Evolutionary conservation across 139 green algal genomes (phyloP), one percentile per base, ranked within the genome.

Genomic region (Monoraphidium neglectum): DNA sequence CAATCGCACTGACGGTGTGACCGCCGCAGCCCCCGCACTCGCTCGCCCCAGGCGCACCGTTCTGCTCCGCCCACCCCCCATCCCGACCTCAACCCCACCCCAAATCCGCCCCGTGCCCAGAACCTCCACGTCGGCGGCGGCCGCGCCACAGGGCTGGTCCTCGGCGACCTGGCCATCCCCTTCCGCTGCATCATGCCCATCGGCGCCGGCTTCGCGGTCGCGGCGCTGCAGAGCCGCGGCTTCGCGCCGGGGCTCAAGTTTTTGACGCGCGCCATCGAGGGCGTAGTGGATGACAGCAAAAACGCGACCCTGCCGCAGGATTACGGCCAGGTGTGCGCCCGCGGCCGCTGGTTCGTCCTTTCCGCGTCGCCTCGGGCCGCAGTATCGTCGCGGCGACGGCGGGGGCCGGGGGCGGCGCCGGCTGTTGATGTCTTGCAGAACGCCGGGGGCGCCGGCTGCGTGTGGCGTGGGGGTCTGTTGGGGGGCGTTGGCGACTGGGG

Each of bases 221-320:
- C 86, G 0, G 80, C 72, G 68, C 78, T 91, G 36, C 80, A 87
- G 54, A 35, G n/a, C 24, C 60, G 73, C 30, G 86, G 86, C 37
- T 91, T 91, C 71, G 78, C 59, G 37, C 86, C 86, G 1, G 60
- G 76, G 2, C 79, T 91, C 28, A 88, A 88, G 70, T 74, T 85
- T 26, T 71, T 91, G 0, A 88, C 86, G 1, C 49, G 86, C 0
- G 83, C 86, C 8, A 84, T 91, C 15, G 86, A 91, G 77, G 82
- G 81, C 10, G 86, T 91, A 1, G 78, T 81, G 23, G 86, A 91
- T 46, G 86, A 91, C 62, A 35, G 33, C 16, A 88, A 87, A 76
- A 83, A 72, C n/a, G 72, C 81, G 33, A 56, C 63, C n/a, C 57
- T 86, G 43, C 86, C 86, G 62, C 82, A 72, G n/a, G 79, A 77